Conservation (phyloP, 768 basidiomycete genomes). For the Boletellus ananiceps region DNA sequence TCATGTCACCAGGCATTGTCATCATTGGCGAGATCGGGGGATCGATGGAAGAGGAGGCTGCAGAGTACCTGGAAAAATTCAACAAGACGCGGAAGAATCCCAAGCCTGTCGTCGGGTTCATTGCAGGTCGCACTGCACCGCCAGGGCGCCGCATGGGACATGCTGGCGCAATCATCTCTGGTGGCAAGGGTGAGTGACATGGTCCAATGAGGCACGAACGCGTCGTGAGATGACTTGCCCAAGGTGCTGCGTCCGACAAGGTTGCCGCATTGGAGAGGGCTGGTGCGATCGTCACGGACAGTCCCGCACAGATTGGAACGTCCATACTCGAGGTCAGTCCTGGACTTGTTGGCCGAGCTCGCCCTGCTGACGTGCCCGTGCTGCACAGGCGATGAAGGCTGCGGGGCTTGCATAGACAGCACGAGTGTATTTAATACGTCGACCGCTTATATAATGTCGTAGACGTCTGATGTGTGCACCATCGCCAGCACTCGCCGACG, state of each 20-base stretch:
- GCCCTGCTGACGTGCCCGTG: slow-evolving; percentile 4
- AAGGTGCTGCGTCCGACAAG: slow-evolving; percentile 90
- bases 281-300: slow-evolving; percentile 90
- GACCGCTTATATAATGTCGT: slow-evolving; percentile 37
- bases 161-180: slow-evolving; percentile 96
- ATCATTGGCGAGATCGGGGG: slow-evolving; percentile 99
- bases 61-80: slow-evolving; percentile 88
- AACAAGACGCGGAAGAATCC: slow-evolving; percentile 84
- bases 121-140: slow-evolving; percentile 96
- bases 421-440: slow-evolving; percentile 14
- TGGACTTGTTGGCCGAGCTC: background rate
- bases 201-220: background rate
- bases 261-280: slow-evolving; percentile 86
- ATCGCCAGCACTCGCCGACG: slow-evolving; percentile 48
- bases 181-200: slow-evolving; percentile 76
- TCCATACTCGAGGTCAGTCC: slow-evolving; percentile 81
- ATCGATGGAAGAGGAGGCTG: slow-evolving; percentile 98
- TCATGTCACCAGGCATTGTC: slow-evolving; percentile 68
- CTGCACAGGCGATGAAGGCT: slow-evolving; percentile 66
- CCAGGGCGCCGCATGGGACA: slow-evolving; percentile 98
- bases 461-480: slow-evolving; percentile 24
- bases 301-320: slow-evolving; percentile 89
- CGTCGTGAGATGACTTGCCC: background rate
- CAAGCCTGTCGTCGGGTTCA: slow-evolving; percentile 97
- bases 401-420: slow-evolving; percentile 58